Conservation (phyloP, 345 rosid genomes). For the Populus simonii region DNA sequence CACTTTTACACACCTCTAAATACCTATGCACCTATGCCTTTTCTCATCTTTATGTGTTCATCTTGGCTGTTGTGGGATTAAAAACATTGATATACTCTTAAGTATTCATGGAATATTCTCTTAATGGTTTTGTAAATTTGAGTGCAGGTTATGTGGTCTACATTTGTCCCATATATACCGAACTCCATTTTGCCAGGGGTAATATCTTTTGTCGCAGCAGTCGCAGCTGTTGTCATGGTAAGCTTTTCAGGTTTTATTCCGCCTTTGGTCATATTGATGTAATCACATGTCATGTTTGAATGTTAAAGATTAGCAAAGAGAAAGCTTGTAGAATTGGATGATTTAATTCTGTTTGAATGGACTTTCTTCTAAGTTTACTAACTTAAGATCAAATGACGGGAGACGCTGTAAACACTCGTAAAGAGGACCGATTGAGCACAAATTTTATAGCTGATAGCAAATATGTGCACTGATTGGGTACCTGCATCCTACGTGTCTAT, state of each 20-base stretch:
- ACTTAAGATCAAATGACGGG: background rate
- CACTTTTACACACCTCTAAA: background rate
- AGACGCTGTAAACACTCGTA: background rate
- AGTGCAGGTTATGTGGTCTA: constrained; percentile 86
- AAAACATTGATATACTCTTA: background rate
- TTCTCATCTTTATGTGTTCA: background rate
- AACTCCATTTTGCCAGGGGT: constrained; percentile 63
- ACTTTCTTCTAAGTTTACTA: background rate
- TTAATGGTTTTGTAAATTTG: background rate
- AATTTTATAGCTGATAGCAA: background rate
- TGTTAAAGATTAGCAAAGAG: background rate
- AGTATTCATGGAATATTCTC: background rate
- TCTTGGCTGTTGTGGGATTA: background rate
- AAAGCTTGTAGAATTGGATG: background rate
- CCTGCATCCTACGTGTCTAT: background rate
- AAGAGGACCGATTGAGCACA: background rate
- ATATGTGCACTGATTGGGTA: too few relatives aligned
- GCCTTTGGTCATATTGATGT: background rate
- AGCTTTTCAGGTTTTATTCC: constrained; percentile 18
- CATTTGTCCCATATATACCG: constrained; percentile 79
- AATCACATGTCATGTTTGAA: background rate
- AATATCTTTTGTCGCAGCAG: constrained; percentile 52
- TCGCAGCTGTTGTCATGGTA: constrained; percentile 76
- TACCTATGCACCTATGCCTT: background rate
- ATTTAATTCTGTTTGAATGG: background rate